Evolutionary conservation across 352 stramenopile species (phyloP), one percentile per base, ranked within the genome.

Genomic region (Phytophthora megakarya): DNA sequence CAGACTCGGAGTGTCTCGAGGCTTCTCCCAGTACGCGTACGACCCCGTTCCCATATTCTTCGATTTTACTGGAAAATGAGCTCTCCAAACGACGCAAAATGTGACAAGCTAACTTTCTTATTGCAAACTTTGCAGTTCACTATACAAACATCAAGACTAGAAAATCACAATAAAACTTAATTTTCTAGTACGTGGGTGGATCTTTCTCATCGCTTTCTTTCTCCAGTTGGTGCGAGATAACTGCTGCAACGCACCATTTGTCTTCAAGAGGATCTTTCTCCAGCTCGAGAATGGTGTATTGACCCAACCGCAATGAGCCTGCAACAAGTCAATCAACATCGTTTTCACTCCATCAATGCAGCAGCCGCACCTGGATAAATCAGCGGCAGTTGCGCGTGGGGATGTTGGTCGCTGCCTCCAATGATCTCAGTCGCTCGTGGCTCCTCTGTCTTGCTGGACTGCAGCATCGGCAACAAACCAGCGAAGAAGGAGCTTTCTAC

Each of bases 261-360:
- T 70, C 76, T 33, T 90, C 80, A 10, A 70, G 58, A 7, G 48
- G 15, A 33, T 77, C 65, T 67, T 84, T 83, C 43, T 84, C 80
- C 1, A 93, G 67, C 57, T 92, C 67, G 5, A 93, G 58, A n/a
- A 91, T 82, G 13, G 74, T 89, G 50, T 89, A 93, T 40, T 93
- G 80, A n/a, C 84, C 81, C 33, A 75, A 35, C 11, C 75, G 81
- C 42, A 93, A 61, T 11, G 82, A 90, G 11, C 84, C 84, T 93
- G 21, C 49, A 44, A 35, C 18, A 57, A 16, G 26, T 48, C 13
- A 42, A 40, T 15, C 6, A 33, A 25, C 13, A 62, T 51, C 16
- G 22, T 9, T 54, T 40, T 37, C 25, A 47, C 28, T 10, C 21
- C 21, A 55, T 19, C 48, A 57, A 15, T 37, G 47, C 16, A 61